These are phyloP conservation scores for Coemansia asiatica DNA, from an alignment of 192 early-diverging fungal genomes.

Conservation along the genomic window DNA sequence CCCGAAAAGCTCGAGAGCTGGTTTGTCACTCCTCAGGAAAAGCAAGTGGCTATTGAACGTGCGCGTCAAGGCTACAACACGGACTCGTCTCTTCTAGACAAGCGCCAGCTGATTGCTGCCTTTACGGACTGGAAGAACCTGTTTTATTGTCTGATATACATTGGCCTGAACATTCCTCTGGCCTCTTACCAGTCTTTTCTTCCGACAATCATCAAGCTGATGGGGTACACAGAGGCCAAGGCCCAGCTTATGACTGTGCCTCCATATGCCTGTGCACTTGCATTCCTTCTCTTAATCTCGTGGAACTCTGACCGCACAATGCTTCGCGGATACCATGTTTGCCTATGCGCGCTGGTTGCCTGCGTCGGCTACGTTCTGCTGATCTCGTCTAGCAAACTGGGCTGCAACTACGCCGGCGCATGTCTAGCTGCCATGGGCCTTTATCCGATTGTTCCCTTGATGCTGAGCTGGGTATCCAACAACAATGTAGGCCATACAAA, in stretches of 20 bases:
- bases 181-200: conserved; percentile 69
- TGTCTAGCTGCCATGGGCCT: conserved; percentile 53
- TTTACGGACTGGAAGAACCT: conserved; percentile 58
- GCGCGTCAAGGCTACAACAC: conserved; percentile 48
- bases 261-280: conserved; percentile 51
- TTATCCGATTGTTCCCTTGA: conserved; percentile 59
- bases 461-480: conserved; percentile 67
- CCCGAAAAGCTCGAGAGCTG: conserved; percentile 51
- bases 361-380: conserved; percentile 50
- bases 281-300: conserved; percentile 40
- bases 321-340: conserved; percentile 51
- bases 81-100: conserved; percentile 31
- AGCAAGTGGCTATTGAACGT: conserved; percentile 56
- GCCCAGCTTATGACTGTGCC: conserved; percentile 60
- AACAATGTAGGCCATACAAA: conserved; percentile 73
- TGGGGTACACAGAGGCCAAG: conserved; percentile 59
- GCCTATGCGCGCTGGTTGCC: conserved; percentile 28
- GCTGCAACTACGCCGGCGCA: conserved; percentile 50
- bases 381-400: conserved; percentile 27
- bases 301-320: conserved; percentile 55
- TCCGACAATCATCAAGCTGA: conserved; percentile 67
- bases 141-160: conserved; percentile 61
- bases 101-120: conserved; percentile 51
- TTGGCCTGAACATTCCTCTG: conserved; percentile 63
- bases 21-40: conserved; percentile 57